Evolutionary conservation across 192 early-diverging fungal species (phyloP).

Genomic region (Gorgonomyces haynaldii): DNA sequence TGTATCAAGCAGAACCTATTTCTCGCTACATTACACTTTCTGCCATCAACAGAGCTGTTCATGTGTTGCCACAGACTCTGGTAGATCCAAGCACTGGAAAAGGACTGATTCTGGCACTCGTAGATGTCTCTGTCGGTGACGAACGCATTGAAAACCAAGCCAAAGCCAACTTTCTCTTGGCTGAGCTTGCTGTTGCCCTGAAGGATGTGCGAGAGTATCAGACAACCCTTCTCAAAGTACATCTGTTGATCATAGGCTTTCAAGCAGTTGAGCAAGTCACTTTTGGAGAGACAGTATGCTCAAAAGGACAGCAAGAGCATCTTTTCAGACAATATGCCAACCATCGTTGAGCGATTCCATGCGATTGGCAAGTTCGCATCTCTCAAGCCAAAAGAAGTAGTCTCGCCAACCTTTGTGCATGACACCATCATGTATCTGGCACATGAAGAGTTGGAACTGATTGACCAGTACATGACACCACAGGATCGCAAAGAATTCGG

Average conservation of each 20-base stretch:
- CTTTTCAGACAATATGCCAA: constrained; percentile 19
- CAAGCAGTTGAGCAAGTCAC: constrained; percentile 28
- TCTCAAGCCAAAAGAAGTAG: constrained; percentile 19
- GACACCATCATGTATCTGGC: too few species aligned
- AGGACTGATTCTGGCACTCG: constrained; percentile 26
- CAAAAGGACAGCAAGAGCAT: constrained; percentile 18
- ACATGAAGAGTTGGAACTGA: constrained; percentile 27
- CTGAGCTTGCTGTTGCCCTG: constrained; percentile 30
- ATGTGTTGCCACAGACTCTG: constrained; percentile 38
- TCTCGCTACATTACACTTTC: constrained; percentile 39
- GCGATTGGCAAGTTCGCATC: constrained; percentile 39
- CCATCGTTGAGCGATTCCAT: constrained; percentile 34
- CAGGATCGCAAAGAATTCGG: constrained; percentile 2
- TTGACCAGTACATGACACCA: too few species aligned
- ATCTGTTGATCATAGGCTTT: constrained; percentile 20
- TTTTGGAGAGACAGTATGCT: constrained; percentile 32
- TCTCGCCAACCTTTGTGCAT: too few species aligned
- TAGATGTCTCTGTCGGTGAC: constrained; percentile 37
- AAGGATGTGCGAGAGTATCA: constrained; percentile 35
- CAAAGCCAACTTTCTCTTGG: constrained; percentile 40
- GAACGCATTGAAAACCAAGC: constrained; percentile 37
- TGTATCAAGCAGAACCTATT: constrained; percentile 39
- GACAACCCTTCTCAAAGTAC: constrained; percentile 24
- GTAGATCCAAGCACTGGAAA: constrained; percentile 34
- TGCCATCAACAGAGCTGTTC: constrained; percentile 31